Percentiles rank a stretch among this genome's conserved stretches.
Conservation (phyloP, 75 land plant genomes). For the Chamaecyparis obtusa region DNA sequence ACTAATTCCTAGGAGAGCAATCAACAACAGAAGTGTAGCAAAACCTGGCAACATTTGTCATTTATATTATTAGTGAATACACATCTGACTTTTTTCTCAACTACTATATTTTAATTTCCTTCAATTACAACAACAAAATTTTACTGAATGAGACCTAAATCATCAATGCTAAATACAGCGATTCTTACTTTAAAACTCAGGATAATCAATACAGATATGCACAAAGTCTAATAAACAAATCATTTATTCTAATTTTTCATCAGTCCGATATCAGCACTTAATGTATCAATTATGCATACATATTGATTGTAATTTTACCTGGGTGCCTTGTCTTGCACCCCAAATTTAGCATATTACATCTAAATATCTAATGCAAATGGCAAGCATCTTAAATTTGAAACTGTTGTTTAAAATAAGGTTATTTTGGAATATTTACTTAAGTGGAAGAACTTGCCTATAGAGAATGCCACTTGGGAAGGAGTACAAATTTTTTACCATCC, state of each 20-base stretch:
- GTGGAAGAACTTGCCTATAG: no score
- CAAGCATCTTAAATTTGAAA: background rate
- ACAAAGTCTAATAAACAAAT: background rate
- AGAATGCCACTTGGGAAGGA: no score
- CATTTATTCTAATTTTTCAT: background rate
- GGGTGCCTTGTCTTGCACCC: background rate
- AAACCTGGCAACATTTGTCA: conserved; percentile 35
- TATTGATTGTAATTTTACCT: background rate
- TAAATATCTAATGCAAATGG: background rate
- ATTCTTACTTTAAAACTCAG: background rate
- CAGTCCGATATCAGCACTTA: background rate
- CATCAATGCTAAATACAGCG: background rate
- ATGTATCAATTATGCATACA: background rate
- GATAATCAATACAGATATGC: background rate
- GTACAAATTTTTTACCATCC: no score
- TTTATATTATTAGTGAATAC: background rate
- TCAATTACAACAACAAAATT: background rate
- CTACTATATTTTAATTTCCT: background rate
- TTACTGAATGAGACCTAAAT: background rate
- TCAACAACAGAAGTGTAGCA: conserved; percentile 35
- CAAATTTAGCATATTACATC: background rate
- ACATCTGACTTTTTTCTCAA: background rate
- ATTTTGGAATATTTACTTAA: no score
- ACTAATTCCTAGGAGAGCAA: conserved; percentile 44
- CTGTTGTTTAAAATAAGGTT: background rate